phyloP scores from a whole-genome alignment of 192 early-diverging fungal species.

The Cetraspora pellucida region DNA sequence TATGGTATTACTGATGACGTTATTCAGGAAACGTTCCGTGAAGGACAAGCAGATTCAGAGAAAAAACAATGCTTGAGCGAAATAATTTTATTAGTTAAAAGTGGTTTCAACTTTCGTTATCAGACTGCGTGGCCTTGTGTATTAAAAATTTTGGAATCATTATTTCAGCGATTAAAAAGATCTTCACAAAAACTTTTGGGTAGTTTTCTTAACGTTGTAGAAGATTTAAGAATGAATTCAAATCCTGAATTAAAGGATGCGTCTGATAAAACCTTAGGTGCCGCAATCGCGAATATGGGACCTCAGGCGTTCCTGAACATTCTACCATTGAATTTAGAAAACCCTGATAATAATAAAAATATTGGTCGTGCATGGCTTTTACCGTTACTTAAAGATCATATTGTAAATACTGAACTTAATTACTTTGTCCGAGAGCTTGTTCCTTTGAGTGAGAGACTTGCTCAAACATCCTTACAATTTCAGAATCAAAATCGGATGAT shows the following conservation, averaged over 20 bases:
- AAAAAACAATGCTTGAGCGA: slow-evolving; percentile 45
- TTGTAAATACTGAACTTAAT: slow-evolving; percentile 69
- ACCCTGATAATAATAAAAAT: slow-evolving; percentile 48
- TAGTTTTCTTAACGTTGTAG: slow-evolving; percentile 59
- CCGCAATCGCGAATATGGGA: slow-evolving; percentile 79
- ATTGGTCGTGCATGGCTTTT: slow-evolving; percentile 90
- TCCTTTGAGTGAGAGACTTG: slow-evolving; percentile 78
- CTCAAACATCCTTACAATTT: slow-evolving; percentile 63
- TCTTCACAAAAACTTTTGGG: slow-evolving; percentile 62
- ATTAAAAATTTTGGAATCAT: slow-evolving; percentile 69
- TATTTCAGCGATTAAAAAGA: slow-evolving; percentile 76
- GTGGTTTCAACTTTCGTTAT: slow-evolving; percentile 76
- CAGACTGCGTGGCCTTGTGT: slow-evolving; percentile 85
- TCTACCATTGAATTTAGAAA: slow-evolving; percentile 85
- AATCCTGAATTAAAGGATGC: slow-evolving; percentile 85
- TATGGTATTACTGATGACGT: slow-evolving; percentile 77
- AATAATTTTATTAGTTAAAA: slow-evolving; percentile 54
- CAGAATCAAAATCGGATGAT: slow-evolving; percentile 59
- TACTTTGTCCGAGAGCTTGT: slow-evolving; percentile 73
- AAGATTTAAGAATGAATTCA: slow-evolving; percentile 80
- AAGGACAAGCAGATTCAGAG: slow-evolving; percentile 35
- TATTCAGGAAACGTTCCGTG: slow-evolving; percentile 60
- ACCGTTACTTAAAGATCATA: slow-evolving; percentile 75
- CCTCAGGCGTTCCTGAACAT: slow-evolving; percentile 73
- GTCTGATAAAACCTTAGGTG: slow-evolving; percentile 78